phyloP scores from a whole-genome alignment of 1,139 yeast species.

The Yamadazyma blattariae region DNA sequence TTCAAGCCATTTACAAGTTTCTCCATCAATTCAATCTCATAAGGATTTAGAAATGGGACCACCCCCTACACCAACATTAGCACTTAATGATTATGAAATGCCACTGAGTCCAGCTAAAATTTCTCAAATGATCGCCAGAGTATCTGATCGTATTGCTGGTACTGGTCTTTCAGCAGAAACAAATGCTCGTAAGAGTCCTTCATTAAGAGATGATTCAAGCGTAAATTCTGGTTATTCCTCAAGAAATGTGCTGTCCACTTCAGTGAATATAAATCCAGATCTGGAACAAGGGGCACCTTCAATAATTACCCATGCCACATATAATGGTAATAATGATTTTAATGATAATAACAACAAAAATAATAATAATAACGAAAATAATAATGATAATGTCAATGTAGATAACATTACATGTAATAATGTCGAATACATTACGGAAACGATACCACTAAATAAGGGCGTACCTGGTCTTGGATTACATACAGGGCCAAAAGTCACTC shows the following conservation, averaged over 20 bases:
- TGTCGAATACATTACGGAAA: too few species aligned
- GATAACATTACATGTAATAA: too few species aligned
- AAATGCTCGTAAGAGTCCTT: slow-evolving; percentile 4
- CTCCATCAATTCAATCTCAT: slow-evolving; percentile 9
- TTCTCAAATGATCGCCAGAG: slow-evolving; percentile 29
- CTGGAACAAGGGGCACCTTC: too few species aligned
- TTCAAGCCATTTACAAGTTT: slow-evolving; percentile 1
- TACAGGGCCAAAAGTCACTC: too few species aligned
- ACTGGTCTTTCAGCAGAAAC: slow-evolving; percentile 19
- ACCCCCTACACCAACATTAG: slow-evolving; percentile 9
- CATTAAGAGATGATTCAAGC: slow-evolving; percentile 2
- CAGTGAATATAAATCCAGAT: slow-evolving; percentile 4
- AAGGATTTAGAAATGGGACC: slow-evolving; percentile 13
- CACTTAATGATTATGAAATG: slow-evolving; percentile 9
- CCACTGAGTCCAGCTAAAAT: slow-evolving; percentile 13
- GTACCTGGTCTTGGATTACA: too few species aligned
- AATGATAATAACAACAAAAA: too few species aligned
- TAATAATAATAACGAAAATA: too few species aligned
- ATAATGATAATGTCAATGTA: too few species aligned
- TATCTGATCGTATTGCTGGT: slow-evolving; percentile 46
- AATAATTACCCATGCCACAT: too few species aligned
- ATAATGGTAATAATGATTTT: too few species aligned
- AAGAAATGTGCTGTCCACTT: slow-evolving; percentile 6
- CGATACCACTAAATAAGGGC: too few species aligned
- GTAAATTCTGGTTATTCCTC: slow-evolving; percentile 1